Base-by-base conservation (phyloP, 345 rosid genomes). In the Luvunga scandens region DNA sequence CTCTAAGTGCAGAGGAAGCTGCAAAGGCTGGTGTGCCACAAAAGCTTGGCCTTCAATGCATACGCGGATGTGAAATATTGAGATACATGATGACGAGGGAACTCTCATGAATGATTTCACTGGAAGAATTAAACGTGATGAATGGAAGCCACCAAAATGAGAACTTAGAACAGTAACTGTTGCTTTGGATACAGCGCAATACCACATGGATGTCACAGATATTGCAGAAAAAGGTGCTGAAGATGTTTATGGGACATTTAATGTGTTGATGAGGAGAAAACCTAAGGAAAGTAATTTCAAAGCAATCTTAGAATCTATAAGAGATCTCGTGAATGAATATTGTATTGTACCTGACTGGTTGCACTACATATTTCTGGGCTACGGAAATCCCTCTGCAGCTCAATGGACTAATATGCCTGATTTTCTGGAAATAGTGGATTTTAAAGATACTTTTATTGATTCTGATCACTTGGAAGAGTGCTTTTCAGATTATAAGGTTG, bases 391-490 rank as follows among this genome's bases (percentile, higher is more conserved):
- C 78, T 94, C 99, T 85, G 97, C 97, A 56, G 99, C 99, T 56
- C 99, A 96, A 77, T 96, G 99, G 99, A 89, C 89, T 75, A 96
- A 96, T 82, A 96, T 96, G 99, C 99, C 97, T 34, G 90, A 96
- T 82, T 91, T 94, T 68, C 91, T 96, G 65, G 87, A 96, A 81
- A 85, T 80, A 5, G 99, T 92, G 31, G 98, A 94, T 87, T 96
- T 96, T 85, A 96, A 96, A 84, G 98, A 94, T 86, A 92, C 99
- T 66, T 96, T 94, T 82, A 88, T 96, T 71, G 85, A 89, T 77
- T 89, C 92, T 65, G 87, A 87, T 76, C 99, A 96, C 85, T 86
- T 96, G 80, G 88, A 84, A 84, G 93, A 85, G 79, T 73, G 98
- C 83, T 96, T 96, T 77, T 78, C 91, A 30, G 92, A 85, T 77